Evolutionary conservation across 768 basidiomycete genomes (phyloP), one percentile per base, ranked within the genome.

Genomic region (Amanita molliuscula): DNA sequence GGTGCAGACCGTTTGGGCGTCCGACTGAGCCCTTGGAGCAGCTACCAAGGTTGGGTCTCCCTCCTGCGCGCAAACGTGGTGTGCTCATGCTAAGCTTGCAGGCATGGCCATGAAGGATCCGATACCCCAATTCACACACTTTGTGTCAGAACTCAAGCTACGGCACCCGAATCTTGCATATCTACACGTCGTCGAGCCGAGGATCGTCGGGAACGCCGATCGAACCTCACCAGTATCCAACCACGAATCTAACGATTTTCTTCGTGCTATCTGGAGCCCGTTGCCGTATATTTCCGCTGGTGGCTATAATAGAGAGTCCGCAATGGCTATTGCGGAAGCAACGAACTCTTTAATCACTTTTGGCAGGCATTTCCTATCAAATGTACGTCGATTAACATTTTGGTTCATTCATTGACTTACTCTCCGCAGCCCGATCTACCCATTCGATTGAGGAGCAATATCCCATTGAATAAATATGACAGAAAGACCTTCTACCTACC

Each of bases 1-100:
- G 84, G 85, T 0, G 60, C 67, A 23, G 71, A 77, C 20, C 69
- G 69, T 16, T 70, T 75, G 1, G 78, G 65, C 0, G 65, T 87
- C 37, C 70, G 83, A 6, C 33, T 85, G 29, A 76, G 77, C 50
- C 82, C 79, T 2, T 84, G 76, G 78, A 66, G 63, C 37, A 38
- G 70, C 73, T 54, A 67, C 54, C 70, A 73, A 55, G 68, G 72
- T 70, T 11, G 21, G 42, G 44, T 50, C 41, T 16, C n/a, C 46
- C 16, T 4, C 42, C 20, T 10, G 11, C 6, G 8, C 16, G 9
- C 3, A 11, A 16, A 20, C 1, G 2, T 10, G 13, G 3, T 21
- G 6, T 45, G 15, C 29, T 45, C 13, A 45, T 7, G 1, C 34
- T 13, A 42, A 49, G 4, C 2, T 54, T 72, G 73, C 68, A 38